These are phyloP conservation scores for Boletus edulis DNA, from an alignment of 768 basidiomycete species.

Conservation along the genomic window DNA sequence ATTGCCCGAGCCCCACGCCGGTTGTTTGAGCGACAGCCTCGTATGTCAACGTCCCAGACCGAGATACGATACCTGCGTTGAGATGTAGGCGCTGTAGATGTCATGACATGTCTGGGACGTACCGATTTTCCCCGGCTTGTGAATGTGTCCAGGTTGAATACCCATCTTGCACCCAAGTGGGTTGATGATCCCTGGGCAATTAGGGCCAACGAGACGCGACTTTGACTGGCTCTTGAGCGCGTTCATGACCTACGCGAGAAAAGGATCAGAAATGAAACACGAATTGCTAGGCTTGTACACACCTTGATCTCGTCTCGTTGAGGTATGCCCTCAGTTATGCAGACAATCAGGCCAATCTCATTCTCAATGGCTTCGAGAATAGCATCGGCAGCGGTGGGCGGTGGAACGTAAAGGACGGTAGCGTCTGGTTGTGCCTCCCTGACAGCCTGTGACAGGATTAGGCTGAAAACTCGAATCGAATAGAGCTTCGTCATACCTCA, in stretches of 20 bases:
- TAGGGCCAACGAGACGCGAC: conserved; percentile 95
- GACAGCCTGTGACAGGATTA: conserved; percentile 62
- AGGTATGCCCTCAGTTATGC: conserved; percentile 98
- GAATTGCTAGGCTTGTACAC: conserved; percentile 19
- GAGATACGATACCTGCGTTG: conserved; percentile 80
- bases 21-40: conserved; percentile 99
- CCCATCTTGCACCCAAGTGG: conserved; percentile 99
- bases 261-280: background rate
- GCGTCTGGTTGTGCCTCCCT: conserved; percentile 86
- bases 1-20: conserved; percentile 92
- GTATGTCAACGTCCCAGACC: conserved; percentile 95
- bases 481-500: conserved; percentile 56
- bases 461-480: background rate
- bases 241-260: conserved; percentile 69
- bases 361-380: conserved; percentile 99
- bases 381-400: conserved; percentile 93
- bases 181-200: conserved; percentile 98
- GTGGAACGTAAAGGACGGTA: conserved; percentile 95
- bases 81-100: background rate
- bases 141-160: conserved; percentile 97
- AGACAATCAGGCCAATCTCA: conserved; percentile 96
- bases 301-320: conserved; percentile 95
- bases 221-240: conserved; percentile 92
- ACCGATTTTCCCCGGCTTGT: conserved; percentile 96
- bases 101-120: conserved; percentile 16